phyloP scores from a whole-genome alignment of 192 early-diverging fungal species.

The Gryganskiella cystojenkinii region DNA sequence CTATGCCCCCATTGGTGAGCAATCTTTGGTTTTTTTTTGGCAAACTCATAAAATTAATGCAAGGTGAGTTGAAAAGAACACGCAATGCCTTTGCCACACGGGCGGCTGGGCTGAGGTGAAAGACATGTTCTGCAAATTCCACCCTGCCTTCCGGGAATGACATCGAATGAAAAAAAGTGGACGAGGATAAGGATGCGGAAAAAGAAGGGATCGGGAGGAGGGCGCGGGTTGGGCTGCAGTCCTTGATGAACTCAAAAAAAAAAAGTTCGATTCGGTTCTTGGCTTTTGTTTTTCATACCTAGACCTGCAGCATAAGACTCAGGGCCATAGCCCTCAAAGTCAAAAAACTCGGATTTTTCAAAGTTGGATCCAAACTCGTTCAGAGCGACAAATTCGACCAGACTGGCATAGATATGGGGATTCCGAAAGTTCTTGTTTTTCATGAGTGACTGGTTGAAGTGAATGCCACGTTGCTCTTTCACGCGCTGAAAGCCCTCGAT shows the following conservation, averaged over 20 bases:
- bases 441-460: slow-evolving; percentile 85
- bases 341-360: slow-evolving; percentile 68
- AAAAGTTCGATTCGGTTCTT: slow-evolving; percentile 12
- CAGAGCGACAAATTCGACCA: slow-evolving; percentile 85
- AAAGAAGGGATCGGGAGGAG: not conserved
- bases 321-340: slow-evolving; percentile 72
- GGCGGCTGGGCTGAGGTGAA: too few species aligned
- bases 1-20: too few species aligned
- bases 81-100: too few species aligned
- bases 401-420: slow-evolving; percentile 88
- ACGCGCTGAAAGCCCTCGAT: slow-evolving; percentile 81
- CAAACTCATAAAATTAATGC: too few species aligned
- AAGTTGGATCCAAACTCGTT: slow-evolving; percentile 89
- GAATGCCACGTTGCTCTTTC: slow-evolving; percentile 68
- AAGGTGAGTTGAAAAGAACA: too few species aligned
- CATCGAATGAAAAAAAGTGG: slow-evolving; percentile 9
- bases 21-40: too few species aligned
- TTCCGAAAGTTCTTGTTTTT: slow-evolving; percentile 92
- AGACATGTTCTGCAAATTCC: too few species aligned
- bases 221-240: too few species aligned
- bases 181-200: not conserved
- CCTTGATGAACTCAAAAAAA: slow-evolving; percentile 16
- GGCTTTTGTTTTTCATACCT: slow-evolving; percentile 51
- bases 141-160: too few species aligned
- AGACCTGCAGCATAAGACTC: slow-evolving; percentile 71